Conservation (phyloP, 1,139 yeast genomes). For the Yamadazyma pseudoaaseri region DNA sequence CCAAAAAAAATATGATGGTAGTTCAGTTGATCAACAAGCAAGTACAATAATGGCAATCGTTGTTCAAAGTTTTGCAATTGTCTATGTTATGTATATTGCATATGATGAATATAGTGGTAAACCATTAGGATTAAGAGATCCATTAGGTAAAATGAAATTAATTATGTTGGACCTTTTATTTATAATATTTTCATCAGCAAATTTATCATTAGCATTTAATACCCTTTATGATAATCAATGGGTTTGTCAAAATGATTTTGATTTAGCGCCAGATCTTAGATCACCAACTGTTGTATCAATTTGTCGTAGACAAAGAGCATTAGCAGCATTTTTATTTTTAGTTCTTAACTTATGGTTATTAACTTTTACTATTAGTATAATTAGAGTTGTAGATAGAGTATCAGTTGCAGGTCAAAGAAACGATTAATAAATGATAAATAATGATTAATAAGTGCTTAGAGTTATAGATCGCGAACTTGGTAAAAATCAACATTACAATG, state of each 20-base stretch:
- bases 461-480: neutral
- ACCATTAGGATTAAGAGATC: conserved; percentile 86
- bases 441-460: no score
- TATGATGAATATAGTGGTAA: conserved; percentile 90
- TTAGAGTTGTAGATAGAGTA: conserved; percentile 69
- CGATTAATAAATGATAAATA: conserved; percentile 1
- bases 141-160: conserved; percentile 76
- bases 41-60: conserved; percentile 90
- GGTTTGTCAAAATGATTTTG: conserved; percentile 56
- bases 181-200: conserved; percentile 92
- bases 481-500: neutral
- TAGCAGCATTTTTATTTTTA: conserved; percentile 76
- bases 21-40: conserved; percentile 69
- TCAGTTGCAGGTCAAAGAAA: conserved; percentile 14
- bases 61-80: conserved; percentile 77
- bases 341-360: conserved; percentile 80
- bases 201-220: conserved; percentile 79
- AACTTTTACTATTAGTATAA: conserved; percentile 78
- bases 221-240: conserved; percentile 78
- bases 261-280: neutral
- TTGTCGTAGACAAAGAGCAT: conserved; percentile 77
- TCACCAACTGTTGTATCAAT: conserved; percentile 42
- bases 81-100: conserved; percentile 77
- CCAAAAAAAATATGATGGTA: conserved; percentile 31
- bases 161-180: conserved; percentile 77